These are phyloP conservation scores for Xylaria sp. DNA, from an alignment of 2,329 filamentous ascomycete species.

Conservation along the genomic window DNA sequence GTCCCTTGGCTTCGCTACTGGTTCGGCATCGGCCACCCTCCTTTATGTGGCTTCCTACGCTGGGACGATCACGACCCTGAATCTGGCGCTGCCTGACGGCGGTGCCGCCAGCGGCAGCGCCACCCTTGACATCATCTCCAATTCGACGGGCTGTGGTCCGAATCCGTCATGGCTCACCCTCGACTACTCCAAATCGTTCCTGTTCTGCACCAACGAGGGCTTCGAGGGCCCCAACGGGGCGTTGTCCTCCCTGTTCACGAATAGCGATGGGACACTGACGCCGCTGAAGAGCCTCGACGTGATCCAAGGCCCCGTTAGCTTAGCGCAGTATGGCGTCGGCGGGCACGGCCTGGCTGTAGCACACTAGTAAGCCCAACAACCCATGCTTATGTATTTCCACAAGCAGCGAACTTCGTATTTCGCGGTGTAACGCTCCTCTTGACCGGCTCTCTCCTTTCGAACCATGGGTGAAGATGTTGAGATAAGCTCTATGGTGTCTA, in stretches of 20 bases:
- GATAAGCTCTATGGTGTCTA: conserved; percentile 14
- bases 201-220: conserved; percentile 66
- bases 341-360: conserved; percentile 35
- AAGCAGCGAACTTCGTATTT: conserved; percentile 21
- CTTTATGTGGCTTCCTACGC: conserved; percentile 54
- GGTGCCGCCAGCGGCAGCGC: conserved; percentile 30
- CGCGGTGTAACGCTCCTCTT: conserved; percentile 19
- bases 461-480: conserved; percentile 11
- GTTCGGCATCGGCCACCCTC: conserved; percentile 41
- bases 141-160: conserved; percentile 51
- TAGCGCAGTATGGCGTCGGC: conserved; percentile 34
- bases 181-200: conserved; percentile 48
- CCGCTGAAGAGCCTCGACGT: conserved; percentile 38
- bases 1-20: conserved; percentile 30
- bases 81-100: conserved; percentile 39
- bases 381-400: conserved; percentile 14
- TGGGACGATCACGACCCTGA: conserved; percentile 52
- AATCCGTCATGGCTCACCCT: conserved; percentile 65
- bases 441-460: conserved; percentile 16
- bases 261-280: conserved; percentile 52
- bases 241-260: conserved; percentile 38
- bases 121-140: conserved; percentile 46
- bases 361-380: conserved; percentile 35
- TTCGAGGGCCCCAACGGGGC: conserved; percentile 25
- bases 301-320: conserved; percentile 34